phyloP scores from a whole-genome alignment of 164 flowering plant genomes.

The Vitis riparia region DNA sequence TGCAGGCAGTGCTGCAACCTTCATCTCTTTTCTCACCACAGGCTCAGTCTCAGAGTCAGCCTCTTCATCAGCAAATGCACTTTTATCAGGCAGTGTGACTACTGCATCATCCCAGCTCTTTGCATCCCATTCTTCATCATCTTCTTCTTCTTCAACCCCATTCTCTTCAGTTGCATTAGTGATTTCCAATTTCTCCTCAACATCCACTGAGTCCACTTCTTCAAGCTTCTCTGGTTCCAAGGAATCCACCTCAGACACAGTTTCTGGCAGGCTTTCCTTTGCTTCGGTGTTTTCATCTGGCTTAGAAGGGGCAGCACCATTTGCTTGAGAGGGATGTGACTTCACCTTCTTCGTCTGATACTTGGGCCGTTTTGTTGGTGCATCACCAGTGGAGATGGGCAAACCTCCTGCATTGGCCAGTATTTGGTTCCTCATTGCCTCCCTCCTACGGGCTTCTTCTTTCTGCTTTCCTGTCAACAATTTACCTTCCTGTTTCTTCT shows the following conservation, averaged over 20 bases:
- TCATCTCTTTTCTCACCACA: conserved; percentile 51
- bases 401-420: conserved; percentile 53
- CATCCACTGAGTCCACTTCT: conserved; percentile 34
- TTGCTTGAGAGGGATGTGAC: conserved; percentile 41
- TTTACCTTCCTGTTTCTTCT: conserved; percentile 83
- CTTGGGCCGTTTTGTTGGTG: conserved; percentile 60
- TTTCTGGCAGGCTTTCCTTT: conserved; percentile 30
- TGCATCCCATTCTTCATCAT: conserved; percentile 95
- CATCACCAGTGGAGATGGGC: conserved; percentile 32
- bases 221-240: conserved; percentile 48
- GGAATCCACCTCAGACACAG: conserved; percentile 25
- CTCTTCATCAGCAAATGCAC: conserved; percentile 91
- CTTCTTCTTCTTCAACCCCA: conserved; percentile 49
- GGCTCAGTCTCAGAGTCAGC: conserved; percentile 56
- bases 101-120: conserved; percentile 95
- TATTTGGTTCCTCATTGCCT: conserved; percentile 81
- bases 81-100: conserved; percentile 54
- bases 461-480: conserved; percentile 86
- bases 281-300: conserved; percentile 33
- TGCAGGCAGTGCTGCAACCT: conserved; percentile 23
- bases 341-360: conserved; percentile 77
- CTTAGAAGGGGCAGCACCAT: conserved; percentile 42
- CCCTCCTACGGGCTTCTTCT: conserved; percentile 79
- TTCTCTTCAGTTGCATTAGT: conserved; percentile 40
- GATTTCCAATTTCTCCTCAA: conserved; percentile 43